phyloP scores from a whole-genome alignment of 2,329 filamentous ascomycete genomes.

The Colletotrichum eleusines region DNA sequence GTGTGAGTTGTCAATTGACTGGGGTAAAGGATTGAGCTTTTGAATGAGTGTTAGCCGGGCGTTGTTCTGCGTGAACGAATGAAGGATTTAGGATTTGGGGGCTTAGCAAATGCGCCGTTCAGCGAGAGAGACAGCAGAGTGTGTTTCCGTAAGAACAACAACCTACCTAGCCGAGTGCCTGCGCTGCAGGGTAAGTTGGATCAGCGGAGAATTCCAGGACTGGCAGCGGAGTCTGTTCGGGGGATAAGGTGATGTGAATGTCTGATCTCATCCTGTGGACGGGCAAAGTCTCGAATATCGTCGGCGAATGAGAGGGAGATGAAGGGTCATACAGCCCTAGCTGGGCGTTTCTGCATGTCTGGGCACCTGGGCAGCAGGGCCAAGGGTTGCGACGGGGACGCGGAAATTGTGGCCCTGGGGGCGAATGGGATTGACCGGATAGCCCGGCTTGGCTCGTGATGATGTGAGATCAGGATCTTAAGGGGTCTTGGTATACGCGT shows the following conservation, averaged over 20 bases:
- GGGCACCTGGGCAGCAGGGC: conserved; percentile 15
- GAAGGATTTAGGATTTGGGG: background rate
- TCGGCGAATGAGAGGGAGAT: conserved; percentile 14
- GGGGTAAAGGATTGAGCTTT: conserved; percentile 13
- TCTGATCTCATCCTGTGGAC: conserved; percentile 25
- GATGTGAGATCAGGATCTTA: conserved; percentile 26
- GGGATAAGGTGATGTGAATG: background rate
- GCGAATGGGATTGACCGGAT: conserved; percentile 36
- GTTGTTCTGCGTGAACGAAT: background rate
- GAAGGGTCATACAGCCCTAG: conserved; percentile 14
- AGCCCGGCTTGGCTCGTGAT: conserved; percentile 32
- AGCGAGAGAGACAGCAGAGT: conserved; percentile 2
- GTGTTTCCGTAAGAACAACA: background rate
- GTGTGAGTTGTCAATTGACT: conserved; percentile 21
- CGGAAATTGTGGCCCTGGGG: conserved; percentile 33
- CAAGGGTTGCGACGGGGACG: conserved; percentile 23
- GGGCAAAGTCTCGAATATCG: conserved; percentile 16
- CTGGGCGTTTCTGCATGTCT: conserved; percentile 27
- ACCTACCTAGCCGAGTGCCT: background rate
- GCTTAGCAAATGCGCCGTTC: background rate
- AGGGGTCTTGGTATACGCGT: conserved; percentile 11
- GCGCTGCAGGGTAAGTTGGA: conserved; percentile 16
- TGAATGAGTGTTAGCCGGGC: background rate
- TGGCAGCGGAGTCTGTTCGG: conserved; percentile 9
- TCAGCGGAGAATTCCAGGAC: conserved; percentile 8